These are phyloP conservation scores for Barnettozyma pratensis DNA, from an alignment of 805 yeast genomes.

Conservation along the genomic window DNA sequence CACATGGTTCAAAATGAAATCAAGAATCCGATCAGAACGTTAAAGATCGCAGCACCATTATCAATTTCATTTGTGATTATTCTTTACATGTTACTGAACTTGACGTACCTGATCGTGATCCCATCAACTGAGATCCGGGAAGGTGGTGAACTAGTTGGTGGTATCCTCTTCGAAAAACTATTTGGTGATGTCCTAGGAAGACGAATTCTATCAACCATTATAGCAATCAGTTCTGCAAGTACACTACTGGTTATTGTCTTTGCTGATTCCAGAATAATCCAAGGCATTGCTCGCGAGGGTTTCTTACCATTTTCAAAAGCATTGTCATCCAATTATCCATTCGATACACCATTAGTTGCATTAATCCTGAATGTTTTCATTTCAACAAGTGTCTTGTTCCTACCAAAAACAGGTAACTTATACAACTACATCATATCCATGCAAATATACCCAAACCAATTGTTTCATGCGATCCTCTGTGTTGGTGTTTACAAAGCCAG, in stretches of 20 bases:
- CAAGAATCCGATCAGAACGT: constrained; percentile 47
- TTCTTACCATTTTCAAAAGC: constrained; percentile 45
- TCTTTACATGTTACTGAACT: constrained; percentile 45
- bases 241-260: constrained; percentile 54
- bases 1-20: constrained; percentile 56
- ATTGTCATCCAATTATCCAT: constrained; percentile 52
- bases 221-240: constrained; percentile 56
- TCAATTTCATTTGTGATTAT: constrained; percentile 41
- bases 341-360: constrained; percentile 50
- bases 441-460: constrained; percentile 41
- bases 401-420: constrained; percentile 29
- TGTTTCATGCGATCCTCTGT: constrained; percentile 46
- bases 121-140: constrained; percentile 43
- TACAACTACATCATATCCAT: constrained; percentile 38
- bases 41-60: constrained; percentile 53
- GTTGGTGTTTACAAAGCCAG: constrained; percentile 52
- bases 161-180: constrained; percentile 46
- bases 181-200: constrained; percentile 48
- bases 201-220: constrained; percentile 43
- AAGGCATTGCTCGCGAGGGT: constrained; percentile 57
- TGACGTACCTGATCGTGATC: constrained; percentile 48
- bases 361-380: constrained; percentile 29
- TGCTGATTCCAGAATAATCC: constrained; percentile 51
- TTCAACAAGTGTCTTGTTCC: constrained; percentile 26
- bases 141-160: constrained; percentile 53